Evolutionary conservation across 352 stramenopile species (phyloP).

Genomic region (Globisporangium abappressorium): DNA sequence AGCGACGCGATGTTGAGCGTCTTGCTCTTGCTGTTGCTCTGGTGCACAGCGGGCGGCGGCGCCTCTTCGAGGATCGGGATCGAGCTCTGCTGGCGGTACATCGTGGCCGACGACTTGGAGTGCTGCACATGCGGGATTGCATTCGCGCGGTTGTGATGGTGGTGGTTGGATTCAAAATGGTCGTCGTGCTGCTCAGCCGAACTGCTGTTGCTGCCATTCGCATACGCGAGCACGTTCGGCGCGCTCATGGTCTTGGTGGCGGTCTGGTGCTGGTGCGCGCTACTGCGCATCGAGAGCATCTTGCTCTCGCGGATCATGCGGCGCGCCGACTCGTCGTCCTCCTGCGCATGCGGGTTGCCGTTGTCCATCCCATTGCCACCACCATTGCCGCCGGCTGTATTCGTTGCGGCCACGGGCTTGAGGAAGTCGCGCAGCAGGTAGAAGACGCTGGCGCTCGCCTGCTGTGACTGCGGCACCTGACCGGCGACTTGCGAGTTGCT

Average conservation of each 20-base stretch:
- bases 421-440: constrained; percentile 71
- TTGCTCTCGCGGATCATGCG: constrained; percentile 68
- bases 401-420: constrained; percentile 30
- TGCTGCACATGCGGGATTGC: not conserved
- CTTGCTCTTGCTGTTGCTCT: constrained; percentile 14
- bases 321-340: constrained; percentile 29
- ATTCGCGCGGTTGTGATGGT: not conserved
- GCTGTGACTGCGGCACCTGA: constrained; percentile 33
- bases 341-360: constrained; percentile 7
- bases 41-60: not conserved
- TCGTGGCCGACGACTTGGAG: constrained; percentile 1
- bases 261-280: constrained; percentile 7
- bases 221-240: constrained; percentile 9
- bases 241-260: constrained; percentile 15
- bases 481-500: constrained; percentile 21
- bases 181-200: not conserved
- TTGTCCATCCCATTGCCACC: not conserved
- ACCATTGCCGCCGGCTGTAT: too few species aligned
- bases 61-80: constrained; percentile 17
- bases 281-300: constrained; percentile 55
- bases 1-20: constrained; percentile 26
- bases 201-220: not conserved
- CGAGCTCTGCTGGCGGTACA: constrained; percentile 14
- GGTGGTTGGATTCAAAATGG: not conserved
- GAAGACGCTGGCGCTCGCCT: constrained; percentile 63